Base-by-base conservation (phyloP, 306 rosid species). In the Citrullus amarus region DNA sequence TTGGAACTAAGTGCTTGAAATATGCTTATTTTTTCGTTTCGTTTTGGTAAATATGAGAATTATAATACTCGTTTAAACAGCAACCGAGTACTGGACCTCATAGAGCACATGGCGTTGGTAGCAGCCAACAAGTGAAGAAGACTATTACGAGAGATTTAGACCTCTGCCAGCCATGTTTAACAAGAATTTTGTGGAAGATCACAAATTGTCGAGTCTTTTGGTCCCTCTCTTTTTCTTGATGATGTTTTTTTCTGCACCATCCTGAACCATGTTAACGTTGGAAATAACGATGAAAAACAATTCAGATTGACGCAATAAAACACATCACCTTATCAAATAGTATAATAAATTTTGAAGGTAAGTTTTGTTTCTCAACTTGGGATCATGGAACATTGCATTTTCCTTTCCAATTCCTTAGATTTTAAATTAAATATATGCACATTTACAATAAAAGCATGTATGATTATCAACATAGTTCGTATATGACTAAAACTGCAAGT, bases 81-180 rank as follows among this genome's bases (percentile, higher is more conserved):
- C 88, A 91, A 88, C 83, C 93, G 98, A 32, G 98, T 95, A 76
- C 84, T 95, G 92, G 98, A 95, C 85, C 98, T 92, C 63, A 85
- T 95, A 68, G 96, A 87, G 86, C 98, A 95, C 89, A 95, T 95
- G 93, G 92, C 97, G 10, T 68, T 95, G 87, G 93, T 95, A 80
- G 97, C 87, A 80, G 92, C 97, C 7, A 82, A 36, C 62, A 67
- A 76, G 79, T 92, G 84, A 85, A 46, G 56, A 6, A 46, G 56
- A 6, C 53, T 76, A 54, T 48, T n/a, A 12, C 18, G 15, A 75
- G 51, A 53, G 66, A 46, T 36, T 55, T 18, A 4, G 43, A 38
- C 12, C 30, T 22, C 39, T 72, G 41, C 48, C 32, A 32, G 41
- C 48, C 32, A 32, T 25, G 44, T 9, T 53, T 16, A 5, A 53